Base-by-base conservation (phyloP, 2,329 filamentous ascomycete species). In the Knufia fluminis region DNA sequence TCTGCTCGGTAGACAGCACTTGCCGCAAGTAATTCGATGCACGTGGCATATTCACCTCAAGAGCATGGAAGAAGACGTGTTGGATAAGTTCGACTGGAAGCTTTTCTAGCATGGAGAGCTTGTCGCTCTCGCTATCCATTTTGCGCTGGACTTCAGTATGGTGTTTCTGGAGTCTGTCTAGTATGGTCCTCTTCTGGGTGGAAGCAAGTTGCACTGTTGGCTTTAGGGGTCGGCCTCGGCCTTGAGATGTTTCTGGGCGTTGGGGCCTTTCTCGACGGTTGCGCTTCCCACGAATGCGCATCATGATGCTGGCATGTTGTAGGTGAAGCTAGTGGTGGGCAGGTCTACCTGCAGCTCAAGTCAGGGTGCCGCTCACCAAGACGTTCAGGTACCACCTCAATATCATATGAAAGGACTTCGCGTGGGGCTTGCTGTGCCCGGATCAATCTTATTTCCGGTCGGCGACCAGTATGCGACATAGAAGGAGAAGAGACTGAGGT, bases 21-120 rank as follows among this genome's bases (percentile, higher is more conserved):
- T 59, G 57, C 8, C 64, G 66, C 8, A 78, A 57, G 9, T 60
- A 52, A 0, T 61, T 62, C 0, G 74, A 77, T 3, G 66, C 64
- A 14, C 62, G 62, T 2, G 70, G 64, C 1, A 75, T 58, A 32
- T 71, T 68, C 26, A 72, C 54, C 53, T 76, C 73, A 20, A 70
- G 57, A 4, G 69, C 68, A 23, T 67, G 59, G n/a, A 73, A 61
- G 52, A 77, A 77, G 40, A 78, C 75, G 35, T 67, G 64, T 55
- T 77, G 70, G n/a, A 77, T 64, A 10, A 78, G 59, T 58, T 78
- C 75, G 2, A 66, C 59, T 0, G 75, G 75, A 0, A 78, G 63
- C 3, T 54, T 50, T 56, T 78, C 73, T 10, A 78, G 60, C 8
- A 52, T 49, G 2, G 67, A 67, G 2, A 65, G 52, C 6, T 47